Conservation (phyloP, 1,284 basidiomycete species). For the Takashimella tepidaria region DNA sequence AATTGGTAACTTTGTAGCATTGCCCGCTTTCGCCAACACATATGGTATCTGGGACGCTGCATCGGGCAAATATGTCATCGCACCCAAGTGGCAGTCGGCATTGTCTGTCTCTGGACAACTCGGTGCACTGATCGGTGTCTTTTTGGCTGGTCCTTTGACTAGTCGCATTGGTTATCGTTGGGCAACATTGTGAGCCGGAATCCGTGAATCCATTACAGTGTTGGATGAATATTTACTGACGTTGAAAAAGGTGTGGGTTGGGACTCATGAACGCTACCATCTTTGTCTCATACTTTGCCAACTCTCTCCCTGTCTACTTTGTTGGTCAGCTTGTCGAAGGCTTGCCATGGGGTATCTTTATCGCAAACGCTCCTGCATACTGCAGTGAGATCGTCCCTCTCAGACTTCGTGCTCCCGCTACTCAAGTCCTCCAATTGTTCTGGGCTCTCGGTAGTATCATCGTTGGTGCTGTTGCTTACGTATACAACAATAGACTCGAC, state of each 20-base stretch:
- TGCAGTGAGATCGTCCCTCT: conserved; percentile 33
- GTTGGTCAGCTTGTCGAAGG: conserved; percentile 19
- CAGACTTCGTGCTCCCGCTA: conserved; percentile 25
- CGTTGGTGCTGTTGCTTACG: conserved; percentile 33
- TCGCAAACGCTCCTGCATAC: conserved; percentile 22
- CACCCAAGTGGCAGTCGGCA: conserved; percentile 32
- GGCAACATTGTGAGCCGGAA: conserved; percentile 5
- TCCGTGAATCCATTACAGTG: not conserved
- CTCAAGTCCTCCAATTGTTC: conserved; percentile 34
- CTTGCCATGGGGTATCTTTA: conserved; percentile 33
- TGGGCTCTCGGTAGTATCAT: conserved; percentile 40
- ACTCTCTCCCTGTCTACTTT: conserved; percentile 32
- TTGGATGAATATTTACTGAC: not conserved
- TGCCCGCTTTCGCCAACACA: conserved; percentile 10
- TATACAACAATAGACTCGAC: conserved; percentile 15
- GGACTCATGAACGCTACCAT: conserved; percentile 20
- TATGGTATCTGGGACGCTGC: conserved; percentile 18
- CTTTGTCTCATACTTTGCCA: conserved; percentile 30
- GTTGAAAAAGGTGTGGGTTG: conserved; percentile 15
- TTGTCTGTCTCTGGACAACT: conserved; percentile 26
- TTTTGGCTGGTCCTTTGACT: conserved; percentile 36
- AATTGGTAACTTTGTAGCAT: conserved; percentile 34
- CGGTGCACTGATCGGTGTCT: conserved; percentile 39
- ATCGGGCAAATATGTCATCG: conserved; percentile 17
- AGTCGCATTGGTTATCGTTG: conserved; percentile 31